Evolutionary conservation across 345 rosid genomes (phyloP), one percentile per base, ranked within the genome.

Genomic region (Passiflora organensis): DNA sequence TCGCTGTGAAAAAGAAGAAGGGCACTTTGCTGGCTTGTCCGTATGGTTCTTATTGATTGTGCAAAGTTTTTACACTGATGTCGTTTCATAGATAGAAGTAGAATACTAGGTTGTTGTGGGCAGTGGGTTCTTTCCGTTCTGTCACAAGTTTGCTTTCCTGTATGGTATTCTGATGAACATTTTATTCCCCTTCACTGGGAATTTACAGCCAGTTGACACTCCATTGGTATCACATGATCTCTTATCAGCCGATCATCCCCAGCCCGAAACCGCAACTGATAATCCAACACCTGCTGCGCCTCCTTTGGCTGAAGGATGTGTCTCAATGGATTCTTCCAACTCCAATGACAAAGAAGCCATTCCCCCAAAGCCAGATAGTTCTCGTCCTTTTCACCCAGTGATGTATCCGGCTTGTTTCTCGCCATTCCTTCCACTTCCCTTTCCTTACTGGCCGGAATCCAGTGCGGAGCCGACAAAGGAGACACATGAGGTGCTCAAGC

Each of bases 311-410:
- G 94, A 84, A 70, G 95, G 84, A 79, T 83, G 86, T 45, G 95
- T 89, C 68, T 89, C 99, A 21, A 93, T 93, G 99, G 94, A 93
- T 65, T 89, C 99, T 19, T 77, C 87, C 64, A 82, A 82, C 80
- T 84, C 96, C 11, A 84, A 84, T 13, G 80, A 72, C 0, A 86
- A 80, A 49, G 95, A 89, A 36, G 62, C 81, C 28, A 57, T 62
- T 6, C 80, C 72, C 51, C 69, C 72, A 45, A 80, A 69, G 53
- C 69, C 66, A 2, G 91, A 87, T 22, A 62, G 48, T 54, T 54
- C 70, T 12, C 85, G 68, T 48, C 42, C 89, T 51, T 64, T 68
- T 69, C 70, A 69, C 43, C 73, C 73, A 42, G 69, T 63, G 11
- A 12, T 68, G 18, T 69, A 58, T 15, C 73, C 73, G 6, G 23